Base-by-base conservation (phyloP, 495 filamentous ascomycete genomes). In the Haplographium delicatum region DNA sequence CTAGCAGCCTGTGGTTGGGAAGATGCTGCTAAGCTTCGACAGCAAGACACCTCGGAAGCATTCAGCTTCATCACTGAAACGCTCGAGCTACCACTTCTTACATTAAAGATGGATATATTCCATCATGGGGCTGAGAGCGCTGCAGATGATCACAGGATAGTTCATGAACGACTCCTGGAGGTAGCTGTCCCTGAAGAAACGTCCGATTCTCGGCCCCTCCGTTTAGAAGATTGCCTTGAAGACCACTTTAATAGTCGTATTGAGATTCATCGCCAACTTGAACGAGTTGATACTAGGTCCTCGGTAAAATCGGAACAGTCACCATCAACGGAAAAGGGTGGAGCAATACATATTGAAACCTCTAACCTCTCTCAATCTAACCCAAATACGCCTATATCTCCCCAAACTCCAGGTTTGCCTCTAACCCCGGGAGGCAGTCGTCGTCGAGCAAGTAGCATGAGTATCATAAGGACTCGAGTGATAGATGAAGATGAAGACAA, bases 31-130 rank as follows among this genome's bases (percentile, higher is more conserved):
- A 68, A 75, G 34, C 60, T 88, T 23, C 74, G 78, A 48, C 93
- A 98, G 64, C 93, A 98, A 60, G 93, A 98, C 66, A 83, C 85
- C 2, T 96, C 93, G 0, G 93, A 98, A 64, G 91, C 91, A 2
- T 98, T 96, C 63, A 85, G 83, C 0, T 96, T 96, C 66, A 88
- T 98, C 43, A 95, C 91, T 2, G 91, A 87, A 45, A 88, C 81
- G 30, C 72, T 98, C 26, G 82, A 94, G 51, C 66, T 98, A 23
- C 93, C 93, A 4, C 79, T 96, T 6, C 79, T 98, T 18, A 89
- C 91, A 0, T 68, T 98, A 15, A 95, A 95, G 56, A 91, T 96
- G 74, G 90, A 96, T 59, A 83, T 98, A 22, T 96, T 87, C 55
- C 93, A 98, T 53, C 84, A 85, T 5, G 93, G 91, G 3, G 84